Conservation (phyloP, 2,329 filamentous ascomycete species). For the Fusarium sp. region DNA sequence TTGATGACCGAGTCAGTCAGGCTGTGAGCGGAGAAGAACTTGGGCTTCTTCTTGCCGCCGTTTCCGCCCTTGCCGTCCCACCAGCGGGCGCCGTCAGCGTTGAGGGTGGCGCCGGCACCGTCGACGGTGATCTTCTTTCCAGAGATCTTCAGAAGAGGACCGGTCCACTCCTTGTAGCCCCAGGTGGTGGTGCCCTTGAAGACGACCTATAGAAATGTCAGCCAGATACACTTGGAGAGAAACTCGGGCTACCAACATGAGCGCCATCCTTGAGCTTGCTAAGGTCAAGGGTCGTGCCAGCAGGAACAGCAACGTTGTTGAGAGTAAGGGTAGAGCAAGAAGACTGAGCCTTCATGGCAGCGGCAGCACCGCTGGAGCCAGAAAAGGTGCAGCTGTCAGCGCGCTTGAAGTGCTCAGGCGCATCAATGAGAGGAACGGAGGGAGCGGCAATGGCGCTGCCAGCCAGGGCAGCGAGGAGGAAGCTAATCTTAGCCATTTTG, state of each 20-base stretch:
- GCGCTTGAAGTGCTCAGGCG: constrained; percentile 27
- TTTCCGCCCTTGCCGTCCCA: constrained; percentile 38
- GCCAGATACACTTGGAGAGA: background rate
- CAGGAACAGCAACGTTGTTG: constrained; percentile 28
- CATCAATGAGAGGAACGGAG: constrained; percentile 16
- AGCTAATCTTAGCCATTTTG: constrained; percentile 30
- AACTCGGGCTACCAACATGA: constrained; percentile 7
- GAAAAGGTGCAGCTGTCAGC: constrained; percentile 33
- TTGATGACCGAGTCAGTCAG: constrained; percentile 47
- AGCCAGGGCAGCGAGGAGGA: constrained; percentile 31
- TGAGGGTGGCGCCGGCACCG: constrained; percentile 33
- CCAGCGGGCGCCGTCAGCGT: constrained; percentile 35
- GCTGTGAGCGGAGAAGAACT: constrained; percentile 39
- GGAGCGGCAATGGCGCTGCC: constrained; percentile 31
- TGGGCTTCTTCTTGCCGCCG: constrained; percentile 34
- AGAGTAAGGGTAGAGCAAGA: constrained; percentile 35
- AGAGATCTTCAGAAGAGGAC: constrained; percentile 33
- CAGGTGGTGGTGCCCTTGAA: constrained; percentile 39
- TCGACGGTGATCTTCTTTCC: constrained; percentile 38
- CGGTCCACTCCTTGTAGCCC: constrained; percentile 40
- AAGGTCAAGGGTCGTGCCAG: constrained; percentile 35
- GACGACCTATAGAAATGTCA: constrained; percentile 23
- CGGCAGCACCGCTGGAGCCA: constrained; percentile 30
- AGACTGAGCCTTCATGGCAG: constrained; percentile 25
- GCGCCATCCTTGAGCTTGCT: constrained; percentile 34